Conservation (phyloP, 2,329 filamentous ascomycete genomes). For the Ophiobolus disseminans region DNA sequence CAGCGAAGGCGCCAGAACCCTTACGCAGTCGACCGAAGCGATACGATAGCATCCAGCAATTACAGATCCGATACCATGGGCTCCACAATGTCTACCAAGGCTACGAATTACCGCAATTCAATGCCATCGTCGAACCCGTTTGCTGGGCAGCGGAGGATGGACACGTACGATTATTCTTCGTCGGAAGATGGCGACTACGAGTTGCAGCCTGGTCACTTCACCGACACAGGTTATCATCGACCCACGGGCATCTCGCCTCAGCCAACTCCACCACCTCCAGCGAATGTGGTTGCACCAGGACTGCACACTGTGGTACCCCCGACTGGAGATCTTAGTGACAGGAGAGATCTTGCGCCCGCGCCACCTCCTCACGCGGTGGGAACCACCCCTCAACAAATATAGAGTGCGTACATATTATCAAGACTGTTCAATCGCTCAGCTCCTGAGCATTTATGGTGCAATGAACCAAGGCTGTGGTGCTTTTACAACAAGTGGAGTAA, state of each 20-base stretch:
- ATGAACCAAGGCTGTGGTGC: too few species aligned
- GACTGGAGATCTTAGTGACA: slow-evolving; percentile 40
- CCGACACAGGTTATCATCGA: slow-evolving; percentile 47
- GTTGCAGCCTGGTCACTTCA: slow-evolving; percentile 41
- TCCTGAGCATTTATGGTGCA: not conserved
- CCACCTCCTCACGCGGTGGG: slow-evolving; percentile 41
- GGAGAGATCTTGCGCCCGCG: slow-evolving; percentile 30
- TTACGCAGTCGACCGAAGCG: slow-evolving; percentile 39
- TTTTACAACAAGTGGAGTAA: not conserved
- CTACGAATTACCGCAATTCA: slow-evolving; percentile 41
- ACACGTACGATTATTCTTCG: slow-evolving; percentile 48
- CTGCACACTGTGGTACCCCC: slow-evolving; percentile 18
- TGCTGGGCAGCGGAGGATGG: slow-evolving; percentile 36
- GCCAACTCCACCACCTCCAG: slow-evolving; percentile 42
- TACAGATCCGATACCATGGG: slow-evolving; percentile 33
- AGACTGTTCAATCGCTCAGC: not conserved
- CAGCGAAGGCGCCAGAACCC: slow-evolving; percentile 44
- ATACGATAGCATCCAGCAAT: slow-evolving; percentile 39
- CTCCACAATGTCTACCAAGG: slow-evolving; percentile 39
- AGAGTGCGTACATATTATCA: slow-evolving; percentile 2
- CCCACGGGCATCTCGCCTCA: slow-evolving; percentile 37
- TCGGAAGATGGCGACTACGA: slow-evolving; percentile 51
- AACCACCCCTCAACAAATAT: slow-evolving; percentile 39
- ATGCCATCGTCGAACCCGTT: slow-evolving; percentile 46
- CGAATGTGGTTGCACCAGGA: slow-evolving; percentile 17